phyloP scores from a whole-genome alignment of 345 rosid genomes.

The Draba incana region DNA sequence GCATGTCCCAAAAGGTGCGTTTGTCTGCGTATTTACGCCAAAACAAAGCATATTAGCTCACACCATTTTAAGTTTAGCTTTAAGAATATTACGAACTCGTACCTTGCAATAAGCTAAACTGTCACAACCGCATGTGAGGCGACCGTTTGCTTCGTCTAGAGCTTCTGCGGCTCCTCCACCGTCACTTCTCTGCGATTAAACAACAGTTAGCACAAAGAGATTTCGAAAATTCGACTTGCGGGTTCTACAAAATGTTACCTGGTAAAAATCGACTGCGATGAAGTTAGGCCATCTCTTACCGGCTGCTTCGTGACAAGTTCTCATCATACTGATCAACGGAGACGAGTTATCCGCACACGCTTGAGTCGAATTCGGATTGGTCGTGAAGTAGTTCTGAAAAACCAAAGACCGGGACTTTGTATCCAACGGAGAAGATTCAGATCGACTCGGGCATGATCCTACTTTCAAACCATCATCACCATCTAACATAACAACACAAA shows the following conservation, averaged over 20 bases:
- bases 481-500: constrained; percentile 53
- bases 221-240: not conserved
- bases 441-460: constrained; percentile 71
- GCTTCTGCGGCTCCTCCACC: constrained; percentile 94
- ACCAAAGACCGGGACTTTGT: constrained; percentile 60
- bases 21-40: constrained; percentile 49
- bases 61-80: too few relatives aligned
- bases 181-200: constrained; percentile 67
- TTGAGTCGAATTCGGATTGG: constrained; percentile 60
- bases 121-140: constrained; percentile 88
- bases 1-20: constrained; percentile 77
- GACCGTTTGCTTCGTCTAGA: constrained; percentile 83
- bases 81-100: not conserved
- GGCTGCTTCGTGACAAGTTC: constrained; percentile 70
- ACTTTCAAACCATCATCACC: constrained; percentile 75
- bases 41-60: not conserved
- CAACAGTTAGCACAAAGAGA: constrained; percentile 4
- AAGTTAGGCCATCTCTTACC: constrained; percentile 97
- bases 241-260: constrained; percentile 49
- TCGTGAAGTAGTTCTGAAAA: constrained; percentile 74
- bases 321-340: constrained; percentile 64
- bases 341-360: constrained; percentile 82
- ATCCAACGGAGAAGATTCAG: constrained; percentile 71
- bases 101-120: constrained; percentile 82
- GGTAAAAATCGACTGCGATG: constrained; percentile 90